Conservation (phyloP, 495 filamentous ascomycete genomes). For the Xylaria venustula region DNA sequence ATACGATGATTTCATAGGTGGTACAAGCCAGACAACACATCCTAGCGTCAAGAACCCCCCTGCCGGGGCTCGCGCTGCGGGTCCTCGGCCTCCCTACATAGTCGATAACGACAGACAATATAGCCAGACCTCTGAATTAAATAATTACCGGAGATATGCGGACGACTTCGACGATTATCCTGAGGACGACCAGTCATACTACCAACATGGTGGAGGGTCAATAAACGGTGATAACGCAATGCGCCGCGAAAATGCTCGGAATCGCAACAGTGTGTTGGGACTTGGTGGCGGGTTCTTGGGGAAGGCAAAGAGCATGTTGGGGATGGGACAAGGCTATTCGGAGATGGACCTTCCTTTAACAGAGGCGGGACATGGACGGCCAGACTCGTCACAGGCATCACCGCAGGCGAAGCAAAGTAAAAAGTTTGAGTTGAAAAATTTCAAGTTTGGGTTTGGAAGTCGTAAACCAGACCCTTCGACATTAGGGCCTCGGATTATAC, state of each 20-base stretch:
- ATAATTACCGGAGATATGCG: conserved; percentile 89
- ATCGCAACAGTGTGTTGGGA: conserved; percentile 83
- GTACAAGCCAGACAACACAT: conserved; percentile 35
- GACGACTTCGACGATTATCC: conserved; percentile 74
- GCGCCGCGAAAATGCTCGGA: conserved; percentile 57
- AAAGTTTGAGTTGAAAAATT: conserved; percentile 66
- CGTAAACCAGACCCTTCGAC: conserved; percentile 84
- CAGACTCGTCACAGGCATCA: conserved; percentile 23
- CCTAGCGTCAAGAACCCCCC: conserved; percentile 43
- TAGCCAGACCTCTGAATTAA: conserved; percentile 79
- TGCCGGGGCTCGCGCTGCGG: conserved; percentile 28
- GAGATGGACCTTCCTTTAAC: conserved; percentile 98
- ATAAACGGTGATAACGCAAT: conserved; percentile 41
- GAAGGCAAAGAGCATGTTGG: conserved; percentile 82
- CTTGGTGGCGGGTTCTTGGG: conserved; percentile 86
- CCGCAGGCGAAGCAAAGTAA: conserved; percentile 49
- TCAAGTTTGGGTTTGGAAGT: conserved; percentile 94
- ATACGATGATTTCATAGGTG: conserved; percentile 92
- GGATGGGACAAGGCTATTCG: conserved; percentile 89
- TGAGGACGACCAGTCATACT: conserved; percentile 71
- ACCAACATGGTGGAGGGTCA: conserved; percentile 59
- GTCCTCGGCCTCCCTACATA: conserved; percentile 60
- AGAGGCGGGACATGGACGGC: conserved; percentile 56
- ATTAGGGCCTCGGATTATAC: conserved; percentile 87
- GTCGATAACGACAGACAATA: conserved; percentile 55